phyloP scores from a whole-genome alignment of 306 rosid genomes.

The Lablab purpureus region DNA sequence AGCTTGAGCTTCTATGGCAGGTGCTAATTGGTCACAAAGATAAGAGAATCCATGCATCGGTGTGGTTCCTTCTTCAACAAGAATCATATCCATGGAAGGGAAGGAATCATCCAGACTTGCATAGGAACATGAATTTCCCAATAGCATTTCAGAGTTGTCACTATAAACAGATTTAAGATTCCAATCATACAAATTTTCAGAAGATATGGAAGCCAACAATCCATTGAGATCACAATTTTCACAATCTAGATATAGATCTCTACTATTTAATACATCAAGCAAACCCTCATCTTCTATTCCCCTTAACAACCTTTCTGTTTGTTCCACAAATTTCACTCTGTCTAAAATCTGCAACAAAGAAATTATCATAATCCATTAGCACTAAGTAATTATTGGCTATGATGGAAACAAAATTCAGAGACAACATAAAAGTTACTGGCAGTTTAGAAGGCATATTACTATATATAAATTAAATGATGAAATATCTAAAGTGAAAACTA shows the following conservation, averaged over 20 bases:
- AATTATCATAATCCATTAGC: conserved; percentile 26
- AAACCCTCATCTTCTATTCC: conserved; percentile 47
- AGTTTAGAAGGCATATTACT: conserved; percentile 5
- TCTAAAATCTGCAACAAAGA: conserved; percentile 63
- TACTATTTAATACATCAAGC: conserved; percentile 37
- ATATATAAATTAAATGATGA: neutral
- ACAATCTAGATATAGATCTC: conserved; percentile 47
- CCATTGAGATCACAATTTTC: conserved; percentile 57
- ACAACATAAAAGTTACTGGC: neutral
- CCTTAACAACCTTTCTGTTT: conserved; percentile 59
- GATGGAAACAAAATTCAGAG: neutral
- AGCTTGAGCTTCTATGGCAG: conserved; percentile 36
- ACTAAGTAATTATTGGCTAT: neutral
- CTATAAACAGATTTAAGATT: neutral
- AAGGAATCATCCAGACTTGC: conserved; percentile 29
- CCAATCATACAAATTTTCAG: conserved; percentile 31
- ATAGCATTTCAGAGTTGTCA: neutral
- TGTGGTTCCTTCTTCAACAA: conserved; percentile 28
- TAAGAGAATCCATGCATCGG: conserved; percentile 36
- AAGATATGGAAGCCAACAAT: conserved; percentile 61
- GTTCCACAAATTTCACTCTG: conserved; percentile 56
- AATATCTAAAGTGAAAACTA: conserved; percentile 8
- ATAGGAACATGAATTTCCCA: neutral
- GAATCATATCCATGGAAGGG: conserved; percentile 31
- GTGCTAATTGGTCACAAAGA: conserved; percentile 38